A percentile compares a stretch with the other conserved stretches of the same genome.
Evolutionary conservation across 148 eudicot genomes (phyloP).

Genomic region (Chenopodium album): DNA sequence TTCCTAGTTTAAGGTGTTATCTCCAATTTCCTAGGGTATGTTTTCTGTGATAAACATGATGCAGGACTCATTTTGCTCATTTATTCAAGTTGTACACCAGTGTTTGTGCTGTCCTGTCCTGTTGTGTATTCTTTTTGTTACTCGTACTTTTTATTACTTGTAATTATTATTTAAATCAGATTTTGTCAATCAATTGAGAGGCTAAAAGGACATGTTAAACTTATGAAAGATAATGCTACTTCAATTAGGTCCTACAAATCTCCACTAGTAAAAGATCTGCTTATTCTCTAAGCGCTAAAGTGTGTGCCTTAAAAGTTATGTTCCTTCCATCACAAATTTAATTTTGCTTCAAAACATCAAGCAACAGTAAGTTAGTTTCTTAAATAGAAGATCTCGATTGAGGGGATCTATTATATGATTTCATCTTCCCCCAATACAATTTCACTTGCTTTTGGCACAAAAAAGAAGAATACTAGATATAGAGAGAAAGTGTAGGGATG

Average conservation of each 20-base stretch:
- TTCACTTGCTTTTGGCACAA: neutral
- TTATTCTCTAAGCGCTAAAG: neutral
- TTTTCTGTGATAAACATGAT: neutral
- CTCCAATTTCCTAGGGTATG: neutral
- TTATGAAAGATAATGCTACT: neutral
- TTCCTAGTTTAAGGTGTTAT: neutral
- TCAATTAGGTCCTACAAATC: neutral
- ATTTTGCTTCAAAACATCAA: too few relatives aligned
- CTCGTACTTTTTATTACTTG: too few relatives aligned
- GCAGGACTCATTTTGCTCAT: neutral
- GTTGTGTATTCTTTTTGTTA: neutral
- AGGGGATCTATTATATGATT: neutral
- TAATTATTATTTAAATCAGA: neutral
- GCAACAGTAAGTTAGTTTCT: neutral
- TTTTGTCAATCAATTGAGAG: neutral
- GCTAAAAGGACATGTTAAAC: neutral
- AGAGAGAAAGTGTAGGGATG: neutral
- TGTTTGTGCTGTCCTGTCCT: constrained; percentile 1
- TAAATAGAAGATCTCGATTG: neutral
- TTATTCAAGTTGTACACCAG: neutral
- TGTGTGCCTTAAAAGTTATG: neutral
- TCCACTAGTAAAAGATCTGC: neutral
- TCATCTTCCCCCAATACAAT: too few relatives aligned
- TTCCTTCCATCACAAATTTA: neutral
- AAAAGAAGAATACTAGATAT: neutral